Percentiles rank a stretch among this genome's conserved stretches.
These are phyloP conservation scores for Clonostachys sp. DNA, from an alignment of 2,329 filamentous ascomycete species.

Conservation along the genomic window DNA sequence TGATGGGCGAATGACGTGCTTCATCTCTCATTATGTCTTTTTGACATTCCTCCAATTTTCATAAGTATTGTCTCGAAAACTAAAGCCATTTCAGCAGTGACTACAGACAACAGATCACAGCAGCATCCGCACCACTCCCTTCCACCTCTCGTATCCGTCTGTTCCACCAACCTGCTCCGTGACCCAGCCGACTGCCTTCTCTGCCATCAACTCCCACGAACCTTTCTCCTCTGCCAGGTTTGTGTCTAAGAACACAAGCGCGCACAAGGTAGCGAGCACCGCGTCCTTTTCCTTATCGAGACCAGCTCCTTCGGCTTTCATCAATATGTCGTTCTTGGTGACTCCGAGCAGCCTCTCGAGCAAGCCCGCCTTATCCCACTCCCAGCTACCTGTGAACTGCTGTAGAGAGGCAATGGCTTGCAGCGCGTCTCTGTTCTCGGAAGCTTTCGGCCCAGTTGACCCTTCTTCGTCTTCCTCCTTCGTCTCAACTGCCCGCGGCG, in stretches of 20 bases:
- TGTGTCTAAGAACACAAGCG: conserved; percentile 32
- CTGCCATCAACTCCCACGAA: conserved; percentile 59
- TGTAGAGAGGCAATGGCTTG: conserved; percentile 46
- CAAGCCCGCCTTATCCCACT: conserved; percentile 9
- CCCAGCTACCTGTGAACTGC: conserved; percentile 24
- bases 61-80: too few species aligned
- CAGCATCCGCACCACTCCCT: too few species aligned
- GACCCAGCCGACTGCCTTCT: conserved; percentile 54
- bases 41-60: too few species aligned
- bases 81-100: too few species aligned
- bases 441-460: background rate
- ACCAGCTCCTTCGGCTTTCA: conserved; percentile 3
- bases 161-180: conserved; percentile 6
- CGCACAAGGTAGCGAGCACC: conserved; percentile 20
- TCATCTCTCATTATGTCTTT: too few species aligned
- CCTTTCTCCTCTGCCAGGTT: conserved; percentile 40
- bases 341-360: conserved; percentile 19
- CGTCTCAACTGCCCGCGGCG: too few species aligned
- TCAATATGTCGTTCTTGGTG: background rate
- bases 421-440: conserved; percentile 6
- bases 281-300: conserved; percentile 1
- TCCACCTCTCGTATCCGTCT: conserved; percentile 7
- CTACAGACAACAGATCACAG: too few species aligned
- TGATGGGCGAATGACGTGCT: too few species aligned
- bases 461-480: background rate